Evolutionary conservation across 1,284 basidiomycete species (phyloP).

Genomic region (Ceratobasidium sp.): DNA sequence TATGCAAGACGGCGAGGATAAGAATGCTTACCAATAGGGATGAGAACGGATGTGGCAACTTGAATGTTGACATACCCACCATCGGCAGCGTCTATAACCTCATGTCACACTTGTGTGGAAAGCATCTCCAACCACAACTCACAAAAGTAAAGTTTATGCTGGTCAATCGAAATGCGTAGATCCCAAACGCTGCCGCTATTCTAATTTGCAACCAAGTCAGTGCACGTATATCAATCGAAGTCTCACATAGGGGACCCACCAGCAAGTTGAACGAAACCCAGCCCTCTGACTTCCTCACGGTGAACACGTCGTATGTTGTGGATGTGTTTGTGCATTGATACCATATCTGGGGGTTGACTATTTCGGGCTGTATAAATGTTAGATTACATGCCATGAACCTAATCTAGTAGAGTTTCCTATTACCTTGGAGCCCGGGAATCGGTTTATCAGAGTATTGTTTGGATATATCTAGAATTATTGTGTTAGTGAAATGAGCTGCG

Average conservation of each 20-base stretch:
- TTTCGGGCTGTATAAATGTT: conserved; percentile 1
- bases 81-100: conserved; percentile 36
- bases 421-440: conserved; percentile 28
- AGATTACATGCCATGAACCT: neutral
- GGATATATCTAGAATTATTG: conserved; percentile 15
- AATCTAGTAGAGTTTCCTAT: neutral
- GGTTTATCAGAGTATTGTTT: conserved; percentile 21
- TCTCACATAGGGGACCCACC: neutral
- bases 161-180: conserved; percentile 31
- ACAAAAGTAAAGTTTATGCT: conserved; percentile 36
- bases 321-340: conserved; percentile 23
- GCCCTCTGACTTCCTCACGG: conserved; percentile 18
- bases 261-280: conserved; percentile 34
- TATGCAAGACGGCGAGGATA: conserved; percentile 1
- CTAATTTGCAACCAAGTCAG: neutral
- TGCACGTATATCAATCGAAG: neutral
- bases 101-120: neutral
- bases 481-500: neutral
- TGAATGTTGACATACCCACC: conserved; percentile 35
- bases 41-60: conserved; percentile 29
- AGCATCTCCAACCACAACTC: neutral
- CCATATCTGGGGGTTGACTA: conserved; percentile 21
- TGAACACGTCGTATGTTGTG: conserved; percentile 17
- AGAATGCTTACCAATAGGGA: conserved; percentile 36
- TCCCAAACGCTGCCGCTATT: conserved; percentile 32